These are phyloP conservation scores for Sutorius eximius DNA, from an alignment of 1,284 basidiomycete species.

Conservation along the genomic window DNA sequence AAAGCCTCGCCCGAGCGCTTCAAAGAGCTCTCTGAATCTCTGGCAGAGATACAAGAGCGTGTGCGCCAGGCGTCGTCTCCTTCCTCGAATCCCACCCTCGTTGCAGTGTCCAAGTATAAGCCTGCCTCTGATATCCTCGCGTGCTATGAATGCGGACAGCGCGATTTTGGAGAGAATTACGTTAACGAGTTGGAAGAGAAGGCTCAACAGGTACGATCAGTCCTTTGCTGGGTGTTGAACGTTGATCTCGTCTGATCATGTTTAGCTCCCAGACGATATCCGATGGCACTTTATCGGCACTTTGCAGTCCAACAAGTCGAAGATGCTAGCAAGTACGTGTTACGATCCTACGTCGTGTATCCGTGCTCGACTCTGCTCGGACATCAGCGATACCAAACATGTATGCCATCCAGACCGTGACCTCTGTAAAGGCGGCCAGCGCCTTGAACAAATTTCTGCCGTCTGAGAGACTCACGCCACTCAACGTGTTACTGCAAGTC, in stretches of 20 bases:
- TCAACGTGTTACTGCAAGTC: conserved; percentile 83
- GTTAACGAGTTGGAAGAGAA: conserved; percentile 95
- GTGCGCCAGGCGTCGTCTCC: conserved; percentile 41
- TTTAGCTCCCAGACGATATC: conserved; percentile 78
- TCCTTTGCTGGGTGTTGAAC: neutral
- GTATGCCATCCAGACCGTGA: conserved; percentile 88
- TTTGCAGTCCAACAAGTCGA: conserved; percentile 95
- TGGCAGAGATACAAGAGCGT: conserved; percentile 50
- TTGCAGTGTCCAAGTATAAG: conserved; percentile 96
- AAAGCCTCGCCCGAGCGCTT: conserved; percentile 35
- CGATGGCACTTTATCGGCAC: conserved; percentile 98
- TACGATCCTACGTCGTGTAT: conserved; percentile 1
- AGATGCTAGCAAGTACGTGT: conserved; percentile 73
- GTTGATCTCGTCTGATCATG: conserved; percentile 5
- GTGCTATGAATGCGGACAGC: conserved; percentile 77
- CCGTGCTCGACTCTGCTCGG: conserved; percentile 4
- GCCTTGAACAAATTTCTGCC: conserved; percentile 80
- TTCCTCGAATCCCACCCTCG: conserved; percentile 46
- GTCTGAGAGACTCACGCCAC: conserved; percentile 40
- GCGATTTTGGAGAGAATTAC: conserved; percentile 98
- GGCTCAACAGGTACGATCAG: conserved; percentile 60
- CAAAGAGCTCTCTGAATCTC: conserved; percentile 50
- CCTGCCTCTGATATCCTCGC: conserved; percentile 85
- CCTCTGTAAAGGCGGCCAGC: conserved; percentile 81
- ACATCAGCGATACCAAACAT: conserved; percentile 83